Conservation (phyloP, 2,329 filamentous ascomycete genomes). For the Aspergillus ochraceoroseus region DNA sequence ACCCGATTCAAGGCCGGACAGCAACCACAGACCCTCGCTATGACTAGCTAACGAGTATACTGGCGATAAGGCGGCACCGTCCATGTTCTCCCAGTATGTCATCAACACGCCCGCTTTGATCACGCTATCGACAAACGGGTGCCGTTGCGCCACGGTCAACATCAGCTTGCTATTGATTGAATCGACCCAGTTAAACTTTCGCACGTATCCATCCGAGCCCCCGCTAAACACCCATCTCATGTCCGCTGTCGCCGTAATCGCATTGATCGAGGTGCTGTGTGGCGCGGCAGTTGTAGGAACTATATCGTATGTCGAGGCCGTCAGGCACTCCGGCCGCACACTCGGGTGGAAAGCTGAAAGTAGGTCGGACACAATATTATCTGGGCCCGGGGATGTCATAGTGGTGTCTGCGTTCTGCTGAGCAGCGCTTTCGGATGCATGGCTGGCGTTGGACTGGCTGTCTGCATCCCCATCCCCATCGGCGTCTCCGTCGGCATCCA, state of each 20-base stretch:
- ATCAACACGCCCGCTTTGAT: slow-evolving; percentile 90
- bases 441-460: slow-evolving; percentile 40
- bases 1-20: slow-evolving; percentile 85
- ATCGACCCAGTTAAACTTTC: slow-evolving; percentile 92
- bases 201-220: slow-evolving; percentile 89
- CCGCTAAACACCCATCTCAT: slow-evolving; percentile 93
- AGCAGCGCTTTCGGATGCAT: slow-evolving; percentile 37
- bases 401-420: slow-evolving; percentile 47
- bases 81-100: slow-evolving; percentile 98
- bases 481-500: slow-evolving; percentile 33
- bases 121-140: slow-evolving; percentile 96
- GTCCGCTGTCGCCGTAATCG: slow-evolving; percentile 84
- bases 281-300: slow-evolving; percentile 95
- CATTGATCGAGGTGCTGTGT: slow-evolving; percentile 92
- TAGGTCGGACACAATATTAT: slow-evolving; percentile 30
- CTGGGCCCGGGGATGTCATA: slow-evolving; percentile 45
- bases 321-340: slow-evolving; percentile 72
- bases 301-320: slow-evolving; percentile 82
- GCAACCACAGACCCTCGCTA: slow-evolving; percentile 81
- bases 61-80: slow-evolving; percentile 67
- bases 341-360: slow-evolving; percentile 52
- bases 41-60: slow-evolving; percentile 94
- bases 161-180: slow-evolving; percentile 93
- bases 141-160: slow-evolving; percentile 88
- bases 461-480: slow-evolving; percentile 36